A percentile compares a stretch with the other conserved stretches of the same genome.
Conservation (phyloP, 2,329 filamentous ascomycete genomes). For the Xylaria sp. region DNA sequence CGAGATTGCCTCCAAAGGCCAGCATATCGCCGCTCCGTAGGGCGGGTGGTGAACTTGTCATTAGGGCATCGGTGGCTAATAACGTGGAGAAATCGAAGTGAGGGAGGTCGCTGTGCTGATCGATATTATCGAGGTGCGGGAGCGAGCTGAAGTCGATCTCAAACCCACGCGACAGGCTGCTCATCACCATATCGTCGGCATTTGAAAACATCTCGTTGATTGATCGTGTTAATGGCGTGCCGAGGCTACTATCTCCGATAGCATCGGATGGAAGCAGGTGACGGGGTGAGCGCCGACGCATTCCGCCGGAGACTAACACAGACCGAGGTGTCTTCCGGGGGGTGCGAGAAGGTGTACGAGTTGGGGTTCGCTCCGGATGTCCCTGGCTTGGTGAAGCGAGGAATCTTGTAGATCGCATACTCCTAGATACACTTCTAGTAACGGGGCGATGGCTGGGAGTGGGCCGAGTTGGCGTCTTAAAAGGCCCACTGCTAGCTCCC, state of each 20-base stretch:
- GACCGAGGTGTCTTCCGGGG: constrained; percentile 55
- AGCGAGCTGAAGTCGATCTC: constrained; percentile 58
- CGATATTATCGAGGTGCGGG: constrained; percentile 52
- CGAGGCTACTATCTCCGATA: constrained; percentile 36
- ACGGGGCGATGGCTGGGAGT: constrained; percentile 70
- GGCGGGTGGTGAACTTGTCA: constrained; percentile 62
- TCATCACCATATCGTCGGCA: constrained; percentile 58
- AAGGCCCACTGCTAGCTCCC: constrained; percentile 58
- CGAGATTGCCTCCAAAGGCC: constrained; percentile 41
- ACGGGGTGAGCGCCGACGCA: constrained; percentile 54
- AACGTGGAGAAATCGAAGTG: constrained; percentile 61
- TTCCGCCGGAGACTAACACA: constrained; percentile 21
- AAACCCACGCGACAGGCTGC: constrained; percentile 52
- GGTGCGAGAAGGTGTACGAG: constrained; percentile 50
- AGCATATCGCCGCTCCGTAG: constrained; percentile 42
- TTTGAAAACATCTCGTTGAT: constrained; percentile 73
- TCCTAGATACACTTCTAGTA: constrained; percentile 69
- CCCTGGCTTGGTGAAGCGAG: constrained; percentile 58
- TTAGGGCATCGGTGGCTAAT: constrained; percentile 59
- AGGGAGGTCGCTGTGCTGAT: constrained; percentile 34
- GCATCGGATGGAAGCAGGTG: constrained; percentile 44
- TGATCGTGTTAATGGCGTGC: constrained; percentile 50
- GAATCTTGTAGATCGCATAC: constrained; percentile 61
- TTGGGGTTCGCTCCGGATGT: constrained; percentile 62
- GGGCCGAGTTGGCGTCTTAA: constrained; percentile 73